Evolutionary conservation across 139 green algal species (phyloP), one percentile per base, ranked within the genome.

Genomic region (Volvox reticuliferus): DNA sequence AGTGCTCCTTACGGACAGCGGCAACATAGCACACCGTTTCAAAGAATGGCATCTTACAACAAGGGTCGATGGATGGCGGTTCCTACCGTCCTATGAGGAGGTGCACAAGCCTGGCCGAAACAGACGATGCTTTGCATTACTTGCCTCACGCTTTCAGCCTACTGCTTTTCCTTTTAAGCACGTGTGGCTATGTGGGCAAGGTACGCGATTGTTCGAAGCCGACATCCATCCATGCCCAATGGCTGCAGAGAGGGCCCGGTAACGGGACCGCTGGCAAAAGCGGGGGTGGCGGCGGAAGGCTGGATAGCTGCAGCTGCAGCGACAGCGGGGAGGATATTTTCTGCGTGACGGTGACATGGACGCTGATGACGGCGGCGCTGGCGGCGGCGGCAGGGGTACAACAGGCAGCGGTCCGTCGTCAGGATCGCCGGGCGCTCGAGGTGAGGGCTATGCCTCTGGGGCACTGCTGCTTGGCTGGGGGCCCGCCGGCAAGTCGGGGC

Each of bases 1-100:
- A 18, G 82, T 68, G 28, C 80, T 96, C 76, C 90, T 96, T 62
- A 82, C 88, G 22, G 91, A 96, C 86, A 89, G 76, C 61, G 61
- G 68, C 0, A 12, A 21, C 62, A 79, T 86, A 32, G 44, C 61
- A 2, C 26, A 55, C 24, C 44, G 76, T 17, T 24, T 91, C 61
- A 86, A 86, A 75, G 87, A 86, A 62, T 2, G 75, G 75, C 75
- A 61, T 30, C 32, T 3, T 73, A 55, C 44, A 9, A 9, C 44
- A 55, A 14, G 44, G 44, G 44, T 55, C 44, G 44, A 55, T 55
- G 44, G 44, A 55, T 55, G 9, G 44, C 44, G 44, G 44, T 55
- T 55, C 44, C 9, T 55, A 14, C 9, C 9, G 44, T 55, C 5
- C 44, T 14, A 55, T 14, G 44, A n/a, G n/a, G 44, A 55, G 44